Percentiles rank a stretch among this genome's conserved stretches.
Evolutionary conservation across 2,329 filamentous ascomycete genomes (phyloP).

Genomic region (Cadophora malorum): DNA sequence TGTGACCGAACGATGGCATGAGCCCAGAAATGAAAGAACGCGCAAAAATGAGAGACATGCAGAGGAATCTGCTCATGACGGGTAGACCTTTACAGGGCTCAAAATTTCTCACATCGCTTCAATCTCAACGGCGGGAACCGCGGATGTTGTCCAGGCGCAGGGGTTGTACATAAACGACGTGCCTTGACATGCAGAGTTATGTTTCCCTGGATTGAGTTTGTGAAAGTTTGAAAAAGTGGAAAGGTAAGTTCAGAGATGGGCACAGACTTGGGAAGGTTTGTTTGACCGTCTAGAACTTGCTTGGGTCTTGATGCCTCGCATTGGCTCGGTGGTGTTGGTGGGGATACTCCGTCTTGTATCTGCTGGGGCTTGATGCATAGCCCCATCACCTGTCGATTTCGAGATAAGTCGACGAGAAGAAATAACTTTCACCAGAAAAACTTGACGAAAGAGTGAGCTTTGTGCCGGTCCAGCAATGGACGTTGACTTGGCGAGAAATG

Average conservation of each 20-base stretch:
- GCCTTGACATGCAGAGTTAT: neutral
- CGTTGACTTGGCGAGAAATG: neutral
- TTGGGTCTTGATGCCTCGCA: neutral
- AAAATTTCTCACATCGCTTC: neutral
- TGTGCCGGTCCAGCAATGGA: neutral
- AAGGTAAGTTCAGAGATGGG: neutral
- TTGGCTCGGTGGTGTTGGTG: neutral
- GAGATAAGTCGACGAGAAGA: conserved; percentile 8
- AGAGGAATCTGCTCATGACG: neutral
- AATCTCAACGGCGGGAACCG: neutral
- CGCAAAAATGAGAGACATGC: conserved; percentile 1
- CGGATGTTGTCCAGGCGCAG: neutral
- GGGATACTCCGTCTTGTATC: conserved; percentile 1
- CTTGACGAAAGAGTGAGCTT: neutral
- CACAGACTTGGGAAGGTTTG: neutral
- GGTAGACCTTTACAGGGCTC: neutral
- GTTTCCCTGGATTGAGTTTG: neutral
- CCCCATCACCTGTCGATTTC: conserved; percentile 2
- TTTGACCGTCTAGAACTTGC: conserved; percentile 1
- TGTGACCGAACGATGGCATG: neutral
- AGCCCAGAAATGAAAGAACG: neutral
- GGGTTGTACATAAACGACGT: neutral
- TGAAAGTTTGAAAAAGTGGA: neutral
- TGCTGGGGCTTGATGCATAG: neutral
- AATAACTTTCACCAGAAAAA: neutral